These are phyloP conservation scores for Tubosaeta brunneosetosa DNA, from an alignment of 768 basidiomycete species.

Conservation along the genomic window DNA sequence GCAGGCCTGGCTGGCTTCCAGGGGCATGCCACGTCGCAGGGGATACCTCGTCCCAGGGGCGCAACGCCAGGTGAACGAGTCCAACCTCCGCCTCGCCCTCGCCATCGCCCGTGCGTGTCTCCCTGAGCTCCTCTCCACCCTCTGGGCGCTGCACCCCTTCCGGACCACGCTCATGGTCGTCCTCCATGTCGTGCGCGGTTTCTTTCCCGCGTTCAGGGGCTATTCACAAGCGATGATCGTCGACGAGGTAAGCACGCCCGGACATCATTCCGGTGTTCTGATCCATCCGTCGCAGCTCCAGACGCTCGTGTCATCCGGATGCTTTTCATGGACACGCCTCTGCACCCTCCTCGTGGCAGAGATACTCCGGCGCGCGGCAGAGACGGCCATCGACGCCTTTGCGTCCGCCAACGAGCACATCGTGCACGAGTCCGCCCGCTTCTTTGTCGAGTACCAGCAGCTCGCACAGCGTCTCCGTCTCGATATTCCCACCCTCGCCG, in stretches of 20 bases:
- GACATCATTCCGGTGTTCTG: conserved; percentile 7
- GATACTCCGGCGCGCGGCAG: conserved; percentile 56
- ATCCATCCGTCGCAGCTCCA: conserved; percentile 49
- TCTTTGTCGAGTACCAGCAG: conserved; percentile 73
- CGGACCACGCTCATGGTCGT: conserved; percentile 67
- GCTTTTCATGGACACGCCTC: conserved; percentile 66
- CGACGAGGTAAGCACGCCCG: conserved; percentile 58
- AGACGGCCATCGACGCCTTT: conserved; percentile 63
- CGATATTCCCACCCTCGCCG: conserved; percentile 74
- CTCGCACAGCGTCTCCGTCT: conserved; percentile 71
- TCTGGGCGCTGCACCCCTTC: conserved; percentile 59
- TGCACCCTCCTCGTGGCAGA: conserved; percentile 57
- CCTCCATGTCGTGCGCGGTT: conserved; percentile 65
- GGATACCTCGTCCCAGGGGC: conserved; percentile 61
- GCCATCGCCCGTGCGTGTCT: conserved; percentile 51
- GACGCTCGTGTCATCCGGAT: conserved; percentile 60
- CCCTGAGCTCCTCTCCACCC: conserved; percentile 46
- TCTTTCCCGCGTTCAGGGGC: conserved; percentile 77
- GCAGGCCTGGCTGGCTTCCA: conserved; percentile 58
- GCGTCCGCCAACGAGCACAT: conserved; percentile 73
- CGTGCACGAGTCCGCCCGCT: conserved; percentile 70
- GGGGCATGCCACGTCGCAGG: conserved; percentile 44
- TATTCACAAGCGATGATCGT: conserved; percentile 85
- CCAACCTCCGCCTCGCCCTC: conserved; percentile 55
- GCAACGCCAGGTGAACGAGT: conserved; percentile 55